Evolutionary conservation across 2,329 filamentous ascomycete genomes (phyloP), one percentile per base, ranked within the genome.

Genomic region (Laburnicola sp.): DNA sequence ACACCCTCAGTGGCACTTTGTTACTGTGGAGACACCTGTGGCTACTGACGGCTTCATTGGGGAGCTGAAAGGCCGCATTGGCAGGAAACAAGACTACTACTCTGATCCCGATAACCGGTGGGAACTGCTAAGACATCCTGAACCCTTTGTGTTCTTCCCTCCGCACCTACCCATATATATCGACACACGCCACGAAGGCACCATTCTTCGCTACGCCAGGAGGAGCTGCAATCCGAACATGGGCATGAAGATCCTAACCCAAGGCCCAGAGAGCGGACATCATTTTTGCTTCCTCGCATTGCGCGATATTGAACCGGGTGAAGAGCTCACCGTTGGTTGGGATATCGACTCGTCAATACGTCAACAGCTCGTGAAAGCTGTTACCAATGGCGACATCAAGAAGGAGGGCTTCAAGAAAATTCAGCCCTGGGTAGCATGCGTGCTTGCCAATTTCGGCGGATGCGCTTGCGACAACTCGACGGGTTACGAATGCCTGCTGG

Each of bases 201-300:
- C 90, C 3, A 78, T 85, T 31, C 86, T 94, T 50, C 88, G 94
- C 38, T 97, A 94, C 68, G 86, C 95, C n/a, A 85, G 94, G 50
- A 85, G 93, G 59, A 97, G 94, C 64, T 99, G 94, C 76, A 85
- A 84, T 54, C 90, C 94, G 1, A 99, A 97, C 66, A 85, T 94
- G n/a, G 82, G 83, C 28, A 79, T 97, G 63, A 92, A 94, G 68
- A 95, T 92, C 0, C 89, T 91, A 59, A 83, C 97, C 41, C 89
- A 89, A 1, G 86, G 85, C 40, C 81, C 82, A 3, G 86, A 69
- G 50, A 65, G 64, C 46, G 66, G 85, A 1, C 96, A 93, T 66
- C 90, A 94, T 68, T 96, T 97, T 71, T 97, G 93, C 83, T 86
- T 97, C 57, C 85, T 96, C 52, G 91, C 91, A 62, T 89, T 89